phyloP scores from a whole-genome alignment of 23 red algal genomes.

The Chondrus crispus region DNA sequence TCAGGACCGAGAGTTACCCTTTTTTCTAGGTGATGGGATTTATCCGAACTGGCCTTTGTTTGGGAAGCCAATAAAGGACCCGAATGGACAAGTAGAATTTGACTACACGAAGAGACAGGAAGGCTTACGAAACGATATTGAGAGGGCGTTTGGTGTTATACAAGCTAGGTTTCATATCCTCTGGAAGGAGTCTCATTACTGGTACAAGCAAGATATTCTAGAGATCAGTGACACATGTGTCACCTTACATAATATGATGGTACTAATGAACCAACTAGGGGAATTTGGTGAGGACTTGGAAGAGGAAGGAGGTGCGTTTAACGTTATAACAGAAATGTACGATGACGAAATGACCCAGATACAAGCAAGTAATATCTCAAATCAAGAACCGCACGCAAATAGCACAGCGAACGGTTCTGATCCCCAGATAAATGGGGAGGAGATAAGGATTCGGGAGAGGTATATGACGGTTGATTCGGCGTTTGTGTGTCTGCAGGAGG shows the following conservation, averaged over 20 bases:
- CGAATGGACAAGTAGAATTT: not conserved
- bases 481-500: too few relatives aligned
- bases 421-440: too few relatives aligned
- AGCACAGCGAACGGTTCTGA: too few relatives aligned
- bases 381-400: too few relatives aligned
- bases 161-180: not conserved
- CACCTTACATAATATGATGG: slow-evolving; percentile 22
- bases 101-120: slow-evolving; percentile 18
- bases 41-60: not conserved
- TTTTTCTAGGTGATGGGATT: slow-evolving; percentile 22
- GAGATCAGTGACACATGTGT: slow-evolving; percentile 7
- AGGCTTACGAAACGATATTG: slow-evolving; percentile 8
- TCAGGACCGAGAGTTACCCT: not conserved
- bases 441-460: too few relatives aligned
- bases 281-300: slow-evolving; percentile 8
- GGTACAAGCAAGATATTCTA: not conserved
- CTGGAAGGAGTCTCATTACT: not conserved
- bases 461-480: too few relatives aligned
- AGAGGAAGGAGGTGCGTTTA: not conserved
- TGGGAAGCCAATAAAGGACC: not conserved
- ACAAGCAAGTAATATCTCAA: too few relatives aligned
- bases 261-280: slow-evolving; percentile 12
- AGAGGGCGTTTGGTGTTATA: slow-evolving; percentile 40
- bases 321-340: slow-evolving; percentile 17
- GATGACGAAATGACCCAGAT: not conserved